phyloP scores from a whole-genome alignment of 169 alveolate species.

The Toxoplasma gondii region DNA sequence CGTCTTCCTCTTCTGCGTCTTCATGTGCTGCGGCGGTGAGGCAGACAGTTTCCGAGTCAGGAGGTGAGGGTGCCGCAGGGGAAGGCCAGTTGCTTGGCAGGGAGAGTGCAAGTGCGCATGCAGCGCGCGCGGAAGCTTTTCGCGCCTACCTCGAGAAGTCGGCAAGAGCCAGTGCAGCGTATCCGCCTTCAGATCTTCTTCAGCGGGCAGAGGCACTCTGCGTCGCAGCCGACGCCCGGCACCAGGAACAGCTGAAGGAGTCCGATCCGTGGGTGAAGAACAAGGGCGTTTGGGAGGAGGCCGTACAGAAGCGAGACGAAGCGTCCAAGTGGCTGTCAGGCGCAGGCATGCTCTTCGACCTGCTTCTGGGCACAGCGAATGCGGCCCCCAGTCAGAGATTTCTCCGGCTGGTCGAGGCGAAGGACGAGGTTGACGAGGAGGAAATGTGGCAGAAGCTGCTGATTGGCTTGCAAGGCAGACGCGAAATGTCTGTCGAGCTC shows the following conservation, averaged over 20 bases:
- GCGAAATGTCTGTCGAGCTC: not conserved
- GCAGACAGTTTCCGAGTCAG: not conserved
- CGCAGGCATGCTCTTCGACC: constrained; percentile 39
- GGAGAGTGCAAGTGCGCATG: not conserved
- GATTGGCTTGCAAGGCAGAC: constrained; percentile 43
- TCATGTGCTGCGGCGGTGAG: not conserved
- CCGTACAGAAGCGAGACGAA: constrained; percentile 45
- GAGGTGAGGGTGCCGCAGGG: constrained; percentile 1
- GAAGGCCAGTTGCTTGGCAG: not conserved
- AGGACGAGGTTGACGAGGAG: constrained; percentile 19
- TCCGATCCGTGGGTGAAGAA: constrained; percentile 19
- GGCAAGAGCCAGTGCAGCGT: not conserved
- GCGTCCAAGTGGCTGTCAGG: constrained; percentile 46
- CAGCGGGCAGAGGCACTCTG: constrained; percentile 55
- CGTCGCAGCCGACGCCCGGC: constrained; percentile 35
- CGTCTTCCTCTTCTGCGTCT: not conserved
- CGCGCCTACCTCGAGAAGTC: not conserved
- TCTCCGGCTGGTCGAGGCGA: constrained; percentile 38
- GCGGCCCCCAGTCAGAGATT: constrained; percentile 50
- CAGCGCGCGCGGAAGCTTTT: not conserved
- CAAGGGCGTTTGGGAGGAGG: constrained; percentile 39
- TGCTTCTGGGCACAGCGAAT: constrained; percentile 51
- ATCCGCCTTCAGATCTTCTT: constrained; percentile 45
- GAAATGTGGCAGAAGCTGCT: constrained; percentile 56
- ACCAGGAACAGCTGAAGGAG: constrained; percentile 51